Conservation (phyloP, 805 yeast species). For the Zygoascus tannicola region DNA sequence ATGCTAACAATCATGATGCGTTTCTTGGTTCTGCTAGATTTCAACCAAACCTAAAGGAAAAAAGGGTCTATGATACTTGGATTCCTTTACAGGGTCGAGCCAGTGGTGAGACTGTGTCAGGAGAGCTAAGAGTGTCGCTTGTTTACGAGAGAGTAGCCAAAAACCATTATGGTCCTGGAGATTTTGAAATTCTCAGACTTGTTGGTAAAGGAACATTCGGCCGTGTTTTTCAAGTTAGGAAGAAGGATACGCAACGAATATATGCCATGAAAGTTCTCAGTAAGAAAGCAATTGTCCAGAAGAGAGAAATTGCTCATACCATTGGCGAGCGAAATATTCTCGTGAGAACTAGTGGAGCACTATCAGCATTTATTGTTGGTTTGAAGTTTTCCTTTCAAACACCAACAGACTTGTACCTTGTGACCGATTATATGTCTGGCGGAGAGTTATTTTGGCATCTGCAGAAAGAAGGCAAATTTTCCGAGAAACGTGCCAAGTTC, state of each 20-base stretch:
- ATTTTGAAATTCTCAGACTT: slow-evolving; percentile 82
- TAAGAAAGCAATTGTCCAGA: slow-evolving; percentile 89
- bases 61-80: slow-evolving; percentile 52
- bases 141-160: slow-evolving; percentile 61
- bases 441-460: slow-evolving; percentile 96
- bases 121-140: slow-evolving; percentile 68
- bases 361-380: slow-evolving; percentile 90
- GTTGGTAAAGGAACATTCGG: slow-evolving; percentile 97
- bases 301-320: slow-evolving; percentile 96
- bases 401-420: slow-evolving; percentile 81
- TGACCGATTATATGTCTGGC: slow-evolving; percentile 96
- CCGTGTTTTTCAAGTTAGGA: slow-evolving; percentile 91
- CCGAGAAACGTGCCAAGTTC: slow-evolving; percentile 90
- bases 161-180: slow-evolving; percentile 76
- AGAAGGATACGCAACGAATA: slow-evolving; percentile 78
- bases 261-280: slow-evolving; percentile 97
- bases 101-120: slow-evolving; percentile 65
- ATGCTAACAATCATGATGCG: slow-evolving; percentile 68
- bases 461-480: slow-evolving; percentile 90
- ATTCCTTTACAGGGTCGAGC: slow-evolving; percentile 61
- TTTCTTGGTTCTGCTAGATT: slow-evolving; percentile 80
- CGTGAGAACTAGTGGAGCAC: slow-evolving; percentile 83
- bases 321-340: slow-evolving; percentile 93
- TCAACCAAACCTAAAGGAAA: slow-evolving; percentile 42
- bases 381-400: slow-evolving; percentile 95